Conservation (phyloP, 2,329 filamentous ascomycete genomes). For the Pseudocercospora cruenta region DNA sequence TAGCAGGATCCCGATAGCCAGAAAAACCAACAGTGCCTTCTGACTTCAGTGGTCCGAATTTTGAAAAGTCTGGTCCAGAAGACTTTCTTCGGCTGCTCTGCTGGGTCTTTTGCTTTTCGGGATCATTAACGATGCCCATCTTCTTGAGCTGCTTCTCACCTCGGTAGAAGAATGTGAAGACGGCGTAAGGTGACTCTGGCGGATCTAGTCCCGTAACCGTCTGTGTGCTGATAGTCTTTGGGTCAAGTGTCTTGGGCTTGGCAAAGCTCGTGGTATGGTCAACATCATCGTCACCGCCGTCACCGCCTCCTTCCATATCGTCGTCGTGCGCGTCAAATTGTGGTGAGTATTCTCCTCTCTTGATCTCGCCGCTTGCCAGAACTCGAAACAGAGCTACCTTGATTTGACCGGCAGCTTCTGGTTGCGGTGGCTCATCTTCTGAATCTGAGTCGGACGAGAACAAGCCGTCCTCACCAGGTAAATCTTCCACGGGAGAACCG, state of each 20-base stretch:
- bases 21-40: slow-evolving; percentile 89
- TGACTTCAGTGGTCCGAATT: slow-evolving; percentile 79
- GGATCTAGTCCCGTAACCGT: slow-evolving; percentile 98
- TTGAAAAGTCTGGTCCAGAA: slow-evolving; percentile 81
- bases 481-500: slow-evolving; percentile 71
- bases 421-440: slow-evolving; percentile 81
- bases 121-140: slow-evolving; percentile 80
- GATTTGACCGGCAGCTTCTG: slow-evolving; percentile 95
- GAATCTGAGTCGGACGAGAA: slow-evolving; percentile 68
- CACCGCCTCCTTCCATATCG: slow-evolving; percentile 63
- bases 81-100: slow-evolving; percentile 73
- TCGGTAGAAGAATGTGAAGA: slow-evolving; percentile 97
- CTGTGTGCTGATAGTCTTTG: slow-evolving; percentile 96
- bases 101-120: slow-evolving; percentile 63
- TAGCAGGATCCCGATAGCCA: slow-evolving; percentile 65
- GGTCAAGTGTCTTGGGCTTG: slow-evolving; percentile 92
- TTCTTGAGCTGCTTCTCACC: slow-evolving; percentile 95
- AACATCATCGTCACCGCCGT: slow-evolving; percentile 73
- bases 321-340: slow-evolving; percentile 97
- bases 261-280: slow-evolving; percentile 98
- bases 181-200: slow-evolving; percentile 92
- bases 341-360: slow-evolving; percentile 95
- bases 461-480: slow-evolving; percentile 68
- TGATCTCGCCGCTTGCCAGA: slow-evolving; percentile 93
- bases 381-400: slow-evolving; percentile 97